Conservation (phyloP, 176 grass and related monocot genomes). For the Tillandsia fasciculata region DNA sequence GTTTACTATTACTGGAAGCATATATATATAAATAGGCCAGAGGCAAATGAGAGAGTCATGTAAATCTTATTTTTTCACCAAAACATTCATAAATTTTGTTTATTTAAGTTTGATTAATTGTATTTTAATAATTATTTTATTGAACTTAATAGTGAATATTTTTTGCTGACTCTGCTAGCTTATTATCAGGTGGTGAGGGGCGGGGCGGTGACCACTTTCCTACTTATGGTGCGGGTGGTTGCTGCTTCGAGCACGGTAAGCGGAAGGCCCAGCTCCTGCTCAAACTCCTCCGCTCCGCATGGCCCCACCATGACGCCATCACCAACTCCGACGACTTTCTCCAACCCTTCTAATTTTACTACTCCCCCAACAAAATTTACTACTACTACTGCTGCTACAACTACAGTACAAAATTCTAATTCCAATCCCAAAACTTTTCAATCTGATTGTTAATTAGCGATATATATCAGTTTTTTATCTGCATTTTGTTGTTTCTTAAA, state of each 20-base stretch:
- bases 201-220: slow-evolving; percentile 60
- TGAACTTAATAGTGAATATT: too few relatives aligned
- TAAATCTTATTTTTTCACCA: too few relatives aligned
- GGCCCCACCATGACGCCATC: slow-evolving; percentile 49
- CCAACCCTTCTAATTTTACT: slow-evolving; percentile 31
- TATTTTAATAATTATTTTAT: too few relatives aligned
- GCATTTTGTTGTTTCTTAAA: too few relatives aligned
- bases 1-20: too few relatives aligned
- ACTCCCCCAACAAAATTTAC: not conserved
- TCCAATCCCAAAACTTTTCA: not conserved
- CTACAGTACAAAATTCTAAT: not conserved
- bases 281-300: slow-evolving; percentile 66
- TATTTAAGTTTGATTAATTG: too few relatives aligned
- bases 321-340: slow-evolving; percentile 78
- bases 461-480: too few relatives aligned
- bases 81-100: too few relatives aligned
- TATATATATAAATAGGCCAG: too few relatives aligned
- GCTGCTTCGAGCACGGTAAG: slow-evolving; percentile 83
- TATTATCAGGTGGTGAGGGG: slow-evolving; percentile 1
- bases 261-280: slow-evolving; percentile 88
- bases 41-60: too few relatives aligned
- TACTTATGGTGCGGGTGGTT: slow-evolving; percentile 82
- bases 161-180: too few relatives aligned
- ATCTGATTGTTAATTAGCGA: not conserved
- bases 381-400: not conserved